Conservation (phyloP, 2,329 filamentous ascomycete genomes). For the Exutisphaerella laricina region DNA sequence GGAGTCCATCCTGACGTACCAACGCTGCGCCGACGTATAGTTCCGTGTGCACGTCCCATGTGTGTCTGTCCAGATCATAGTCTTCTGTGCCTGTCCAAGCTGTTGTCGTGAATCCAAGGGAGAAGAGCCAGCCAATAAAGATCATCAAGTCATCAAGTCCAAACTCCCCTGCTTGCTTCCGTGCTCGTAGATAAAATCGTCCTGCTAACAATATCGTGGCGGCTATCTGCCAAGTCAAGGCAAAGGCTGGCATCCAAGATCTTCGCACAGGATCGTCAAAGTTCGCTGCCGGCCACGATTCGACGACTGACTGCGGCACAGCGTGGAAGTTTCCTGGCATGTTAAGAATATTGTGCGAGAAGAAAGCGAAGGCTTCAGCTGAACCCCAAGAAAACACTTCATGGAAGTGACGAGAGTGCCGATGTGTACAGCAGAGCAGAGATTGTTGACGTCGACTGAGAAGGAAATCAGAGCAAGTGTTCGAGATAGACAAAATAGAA, state of each 20-base stretch:
- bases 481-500: neutral
- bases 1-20: conserved; percentile 12
- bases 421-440: conserved; percentile 5
- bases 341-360: neutral
- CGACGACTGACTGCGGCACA: conserved; percentile 9
- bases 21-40: conserved; percentile 16
- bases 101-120: conserved; percentile 18
- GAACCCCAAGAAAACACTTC: neutral
- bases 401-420: neutral
- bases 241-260: conserved; percentile 24
- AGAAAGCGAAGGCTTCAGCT: neutral
- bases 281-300: conserved; percentile 10
- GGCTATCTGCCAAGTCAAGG: conserved; percentile 18
- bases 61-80: conserved; percentile 22
- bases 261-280: conserved; percentile 16
- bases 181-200: conserved; percentile 20
- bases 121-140: conserved; percentile 23
- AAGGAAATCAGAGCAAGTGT: neutral
- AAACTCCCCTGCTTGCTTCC: conserved; percentile 20
- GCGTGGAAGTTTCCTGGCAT: conserved; percentile 15
- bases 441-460: neutral
- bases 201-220: conserved; percentile 19
- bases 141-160: conserved; percentile 24
- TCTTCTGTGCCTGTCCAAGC: conserved; percentile 15
- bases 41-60: conserved; percentile 21